Evolutionary conservation across 768 basidiomycete species (phyloP), one percentile per base, ranked within the genome.

Genomic region (Leccinum longicurvipes): DNA sequence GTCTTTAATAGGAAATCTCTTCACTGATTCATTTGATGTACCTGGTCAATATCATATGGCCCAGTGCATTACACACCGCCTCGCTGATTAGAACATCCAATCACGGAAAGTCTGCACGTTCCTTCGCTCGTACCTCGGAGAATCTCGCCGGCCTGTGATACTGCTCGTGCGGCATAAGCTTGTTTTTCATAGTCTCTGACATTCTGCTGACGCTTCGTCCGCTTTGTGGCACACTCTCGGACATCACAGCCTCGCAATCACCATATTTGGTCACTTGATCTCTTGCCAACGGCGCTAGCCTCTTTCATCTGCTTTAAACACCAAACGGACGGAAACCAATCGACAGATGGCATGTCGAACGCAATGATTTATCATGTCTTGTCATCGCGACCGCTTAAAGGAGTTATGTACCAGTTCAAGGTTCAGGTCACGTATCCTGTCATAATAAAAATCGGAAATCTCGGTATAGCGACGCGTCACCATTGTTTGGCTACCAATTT

Each of bases 211-310:
- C 44, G 67, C 67, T 50, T 67, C 60, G 49, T 48, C 53, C 56
- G 57, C 67, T 64, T 67, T 59, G 67, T 67, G 67, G 67, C 67
- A 67, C 67, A 14, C 67, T 60, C 67, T 60, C 6, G 67, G 65
- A 67, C 34, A 59, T 24, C 66, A 69, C 67, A 69, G 67, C 67
- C 58, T 56, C 51, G n/a, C n/a, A 23, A 49, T 53, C 19, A 19
- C 62, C 45, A 15, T 21, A 52, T 62, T 50, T 36, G 42, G 51
- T 44, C 31, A 19, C 41, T n/a, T 23, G 53, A 28, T 24, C 14
- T 41, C 44, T 45, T 56, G 17, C 47, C 49, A 54, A 49, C 48
- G 44, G 24, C 51, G 41, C 50, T 36, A 44, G 15, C 24, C 45
- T 25, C 21, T 48, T 48, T 54, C 44, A 42, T 28, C 44, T 21